Base-by-base conservation (phyloP, 2,329 filamentous ascomycete genomes). In the Bipolaris bicolor region DNA sequence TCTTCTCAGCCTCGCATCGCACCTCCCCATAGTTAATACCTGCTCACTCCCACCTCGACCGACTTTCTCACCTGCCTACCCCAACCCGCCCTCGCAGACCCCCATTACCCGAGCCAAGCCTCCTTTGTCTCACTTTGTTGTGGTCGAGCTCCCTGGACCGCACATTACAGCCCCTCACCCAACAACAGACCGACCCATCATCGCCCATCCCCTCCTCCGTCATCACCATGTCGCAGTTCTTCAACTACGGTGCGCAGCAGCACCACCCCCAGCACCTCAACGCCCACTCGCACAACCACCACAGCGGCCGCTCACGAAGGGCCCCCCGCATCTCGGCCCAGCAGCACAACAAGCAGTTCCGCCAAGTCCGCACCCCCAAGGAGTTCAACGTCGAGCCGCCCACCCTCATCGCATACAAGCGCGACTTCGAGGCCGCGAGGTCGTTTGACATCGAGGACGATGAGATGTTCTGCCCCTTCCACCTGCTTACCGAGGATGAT, bases 401-500 rank as follows among this genome's bases (percentile, higher is more conserved):
- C 18, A 86, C 88, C 49, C 82, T 96, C 58, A 84, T 85, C 60
- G 87, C 88, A 62, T 97, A 96, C 81, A 90, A 94, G 68, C 87
- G 87, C 66, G 89, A 92, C 73, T 96, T 96, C 68, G 93, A 98
- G 80, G 90, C 92, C 63, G 92, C 91, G 58, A 88, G 92, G 58
- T 97, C 93, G 9, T 98, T 98, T 73, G 94, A 98, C 69, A 84
- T 98, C 61, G 94, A 97, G 73, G 94, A 98, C 76, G 94, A 98
- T 76, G 85, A 97, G 80, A 90, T 97, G 78, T 98, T 98, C 79
- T 97, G 93, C 80, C 94, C 94, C 1, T 82, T 82, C 62, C 88
- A 89, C 76, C 85, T 98, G 68, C 83, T 98, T 81, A 96, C 92
- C 34, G 93, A 97, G 80, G 92, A 86, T 79, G 92, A 97, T 87